These are phyloP conservation scores for Hirschioporus abietinus DNA, from an alignment of 768 basidiomycete species.

Conservation along the genomic window DNA sequence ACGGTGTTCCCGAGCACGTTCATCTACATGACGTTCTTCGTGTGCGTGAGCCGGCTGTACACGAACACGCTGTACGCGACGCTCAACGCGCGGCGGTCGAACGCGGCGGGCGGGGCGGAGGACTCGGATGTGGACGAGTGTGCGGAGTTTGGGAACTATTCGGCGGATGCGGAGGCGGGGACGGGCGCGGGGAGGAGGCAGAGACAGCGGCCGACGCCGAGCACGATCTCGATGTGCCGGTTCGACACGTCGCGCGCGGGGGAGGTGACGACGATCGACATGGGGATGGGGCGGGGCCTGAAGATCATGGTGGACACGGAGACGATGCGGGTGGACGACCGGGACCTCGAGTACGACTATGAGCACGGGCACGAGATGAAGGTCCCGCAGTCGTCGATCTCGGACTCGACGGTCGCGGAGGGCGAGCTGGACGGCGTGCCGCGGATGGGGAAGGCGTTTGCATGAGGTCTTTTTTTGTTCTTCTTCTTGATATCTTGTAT, in stretches of 20 bases:
- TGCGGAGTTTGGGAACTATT: not conserved
- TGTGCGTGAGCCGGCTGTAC: conserved; percentile 2
- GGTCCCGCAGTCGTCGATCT: not conserved
- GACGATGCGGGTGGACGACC: not conserved
- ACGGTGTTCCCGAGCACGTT: conserved; percentile 2
- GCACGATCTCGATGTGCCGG: not conserved
- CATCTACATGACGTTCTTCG: conserved; percentile 4
- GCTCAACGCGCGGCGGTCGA: not conserved
- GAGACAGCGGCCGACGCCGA: not conserved
- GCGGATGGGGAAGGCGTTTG: not conserved
- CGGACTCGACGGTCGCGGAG: not conserved
- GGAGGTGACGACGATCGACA: not conserved
- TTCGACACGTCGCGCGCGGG: not conserved
- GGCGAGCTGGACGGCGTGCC: not conserved
- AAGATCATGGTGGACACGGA: not conserved
- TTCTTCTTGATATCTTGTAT: no score
- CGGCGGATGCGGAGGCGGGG: no score
- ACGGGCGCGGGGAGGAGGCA: not conserved
- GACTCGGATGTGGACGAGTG: not conserved
- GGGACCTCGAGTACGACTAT: not conserved
- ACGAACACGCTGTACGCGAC: not conserved
- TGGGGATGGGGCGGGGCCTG: not conserved
- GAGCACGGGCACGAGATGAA: not conserved
- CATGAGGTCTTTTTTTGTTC: no score
- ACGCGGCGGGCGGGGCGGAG: not conserved